Conservation (phyloP, 2,329 filamentous ascomycete genomes). For the Gnomoniopsis smithogilvyi region DNA sequence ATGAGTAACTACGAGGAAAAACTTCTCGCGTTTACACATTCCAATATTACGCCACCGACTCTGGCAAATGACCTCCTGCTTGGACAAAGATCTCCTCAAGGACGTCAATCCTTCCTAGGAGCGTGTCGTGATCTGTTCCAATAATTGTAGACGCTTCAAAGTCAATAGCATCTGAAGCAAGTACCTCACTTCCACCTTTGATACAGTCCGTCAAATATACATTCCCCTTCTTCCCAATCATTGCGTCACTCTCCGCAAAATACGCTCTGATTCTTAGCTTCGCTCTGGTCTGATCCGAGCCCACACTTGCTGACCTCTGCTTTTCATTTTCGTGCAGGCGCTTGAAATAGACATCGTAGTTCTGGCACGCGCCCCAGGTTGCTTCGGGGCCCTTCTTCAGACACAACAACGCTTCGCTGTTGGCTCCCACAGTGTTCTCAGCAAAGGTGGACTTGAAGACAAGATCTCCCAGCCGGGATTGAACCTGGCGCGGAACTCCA, state of each 20-base stretch:
- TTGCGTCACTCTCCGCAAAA: conserved; percentile 10
- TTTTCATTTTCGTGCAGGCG: not conserved
- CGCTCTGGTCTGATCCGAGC: not conserved
- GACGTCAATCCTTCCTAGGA: not conserved
- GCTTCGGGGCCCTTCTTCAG: conserved; percentile 11
- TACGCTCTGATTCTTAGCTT: conserved; percentile 5
- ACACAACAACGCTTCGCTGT: conserved; percentile 12
- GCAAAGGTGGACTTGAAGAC: not conserved
- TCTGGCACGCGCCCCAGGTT: conserved; percentile 9
- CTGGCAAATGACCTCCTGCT: not conserved
- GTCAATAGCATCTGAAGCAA: not conserved
- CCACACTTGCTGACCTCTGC: not conserved
- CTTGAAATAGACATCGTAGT: conserved; percentile 7
- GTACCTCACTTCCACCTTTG: not conserved
- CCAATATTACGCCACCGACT: not conserved
- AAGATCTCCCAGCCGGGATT: not conserved
- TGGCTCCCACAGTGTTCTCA: conserved; percentile 9
- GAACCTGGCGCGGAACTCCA: not conserved
- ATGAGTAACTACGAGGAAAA: no score
- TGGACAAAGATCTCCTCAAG: conserved; percentile 2
- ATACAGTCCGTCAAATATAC: conserved; percentile 9
- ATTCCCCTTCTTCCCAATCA: conserved; percentile 12
- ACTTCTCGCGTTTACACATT: no score
- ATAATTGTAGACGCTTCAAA: not conserved
- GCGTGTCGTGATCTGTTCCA: conserved; percentile 2